Evolutionary conservation across 164 flowering plant species (phyloP), one percentile per base, ranked within the genome.

Genomic region (Kingdonia uniflora): DNA sequence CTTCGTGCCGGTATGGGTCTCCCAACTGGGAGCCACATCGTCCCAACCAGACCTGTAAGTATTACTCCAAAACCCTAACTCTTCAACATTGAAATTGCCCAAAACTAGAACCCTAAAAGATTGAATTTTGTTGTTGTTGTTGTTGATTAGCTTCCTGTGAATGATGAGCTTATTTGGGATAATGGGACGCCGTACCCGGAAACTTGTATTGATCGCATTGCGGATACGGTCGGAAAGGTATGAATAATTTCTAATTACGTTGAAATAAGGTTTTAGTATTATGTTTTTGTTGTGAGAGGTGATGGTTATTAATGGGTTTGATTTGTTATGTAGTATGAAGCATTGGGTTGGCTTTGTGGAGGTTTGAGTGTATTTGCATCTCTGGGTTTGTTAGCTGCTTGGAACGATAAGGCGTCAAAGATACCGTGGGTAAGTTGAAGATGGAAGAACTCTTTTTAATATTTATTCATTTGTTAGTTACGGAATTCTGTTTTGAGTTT

Each of bases 1-100:
- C 78, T 65, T n/a, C 88, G 99, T 47, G 57, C 96, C 53, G 99
- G 99, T 61, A 94, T 94, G 97, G 97, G 99, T 51, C 89, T 85
- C 51, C 97, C 99, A 44, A 92, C 81, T 56, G 99, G 97, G 68
- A 84, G 73, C 56, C 95, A 82, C 82, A 71, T 89, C 76, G 90
- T 94, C 64, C 99, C 97, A 35, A 73, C 86, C 64, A 94, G 81
- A 57, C 99, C 99, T 17, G 95, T 92, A 54, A 60, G 38, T 41
- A 19, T 19, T 29, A 17, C 14, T 19, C n/a, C 1, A 38, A 43
- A 6, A n/a, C 14, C 19, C 7, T 29, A 3, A 29, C 35, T 29
- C 35, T 29, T 29, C 8, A 29, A n/a, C n/a, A n/a, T n/a, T n/a
- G n/a, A n/a, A n/a, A n/a, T n/a, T n/a, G n/a, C n/a, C n/a, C n/a